A percentile compares a stretch with the other conserved stretches of the same genome.
Evolutionary conservation across 371 early-diverging fungal species (phyloP).

Genomic region (Rhizopus stolonifer): DNA sequence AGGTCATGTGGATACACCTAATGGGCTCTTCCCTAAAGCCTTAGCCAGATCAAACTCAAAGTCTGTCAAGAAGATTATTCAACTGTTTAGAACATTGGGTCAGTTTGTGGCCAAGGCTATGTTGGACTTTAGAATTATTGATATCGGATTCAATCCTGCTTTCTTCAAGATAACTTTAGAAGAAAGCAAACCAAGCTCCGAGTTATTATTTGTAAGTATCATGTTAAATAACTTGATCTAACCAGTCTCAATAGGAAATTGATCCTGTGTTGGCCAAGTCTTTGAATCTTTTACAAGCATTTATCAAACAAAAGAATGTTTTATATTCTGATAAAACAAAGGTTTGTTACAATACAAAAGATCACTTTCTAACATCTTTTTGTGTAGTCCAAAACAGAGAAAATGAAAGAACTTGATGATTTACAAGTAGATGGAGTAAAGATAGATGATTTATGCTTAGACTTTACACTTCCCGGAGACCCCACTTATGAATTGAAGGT

Average conservation of each 20-base stretch:
- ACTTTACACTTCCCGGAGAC: constrained; percentile 86
- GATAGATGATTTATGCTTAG: constrained; percentile 73
- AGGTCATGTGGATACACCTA: constrained; percentile 45
- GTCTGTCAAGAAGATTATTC: constrained; percentile 46
- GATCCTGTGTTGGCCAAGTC: constrained; percentile 75
- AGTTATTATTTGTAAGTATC: constrained; percentile 25
- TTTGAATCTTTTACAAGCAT: constrained; percentile 59
- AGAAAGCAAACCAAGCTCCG: constrained; percentile 19
- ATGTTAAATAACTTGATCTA: constrained; percentile 10
- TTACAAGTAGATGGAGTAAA: constrained; percentile 51
- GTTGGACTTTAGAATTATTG: constrained; percentile 84
- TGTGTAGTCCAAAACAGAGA: constrained; percentile 30
- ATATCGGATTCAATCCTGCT: constrained; percentile 75
- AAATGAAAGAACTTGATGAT: constrained; percentile 34
- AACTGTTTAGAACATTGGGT: constrained; percentile 72
- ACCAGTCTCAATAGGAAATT: constrained; percentile 45
- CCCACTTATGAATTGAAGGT: constrained; percentile 60
- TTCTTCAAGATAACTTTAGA: constrained; percentile 73
- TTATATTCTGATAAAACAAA: constrained; percentile 50
- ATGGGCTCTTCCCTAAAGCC: constrained; percentile 79
- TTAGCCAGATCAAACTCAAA: constrained; percentile 21
- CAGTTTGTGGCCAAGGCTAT: constrained; percentile 88
- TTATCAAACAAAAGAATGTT: constrained; percentile 50
- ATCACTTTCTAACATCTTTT: background rate
- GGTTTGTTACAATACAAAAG: constrained; percentile 8